These are phyloP conservation scores for Gaultheria prostrata DNA, from an alignment of 148 eudicot genomes.

Conservation along the genomic window DNA sequence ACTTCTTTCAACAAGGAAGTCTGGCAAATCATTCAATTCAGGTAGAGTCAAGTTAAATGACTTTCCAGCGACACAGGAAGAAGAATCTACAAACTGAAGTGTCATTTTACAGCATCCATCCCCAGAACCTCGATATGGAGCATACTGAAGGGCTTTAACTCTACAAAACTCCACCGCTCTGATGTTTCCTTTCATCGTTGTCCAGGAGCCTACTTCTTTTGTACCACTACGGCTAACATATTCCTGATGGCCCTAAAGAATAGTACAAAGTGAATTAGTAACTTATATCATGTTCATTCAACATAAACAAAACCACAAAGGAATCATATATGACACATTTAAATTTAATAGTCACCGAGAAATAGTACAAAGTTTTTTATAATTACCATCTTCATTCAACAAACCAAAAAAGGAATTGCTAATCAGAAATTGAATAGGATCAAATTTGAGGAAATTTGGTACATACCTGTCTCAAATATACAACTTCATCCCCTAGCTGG, in stretches of 20 bases:
- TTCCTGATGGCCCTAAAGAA: slow-evolving; percentile 83
- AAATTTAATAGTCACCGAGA: slow-evolving; percentile 31
- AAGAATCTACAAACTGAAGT: slow-evolving; percentile 58
- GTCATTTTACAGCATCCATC: slow-evolving; percentile 93
- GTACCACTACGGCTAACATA: slow-evolving; percentile 36
- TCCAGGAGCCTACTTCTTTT: slow-evolving; percentile 69
- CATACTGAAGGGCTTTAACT: slow-evolving; percentile 58
- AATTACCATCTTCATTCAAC: not conserved
- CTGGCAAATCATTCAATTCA: slow-evolving; percentile 73
- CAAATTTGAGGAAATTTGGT: not conserved
- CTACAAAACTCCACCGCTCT: slow-evolving; percentile 83
- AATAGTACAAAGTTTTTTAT: not conserved
- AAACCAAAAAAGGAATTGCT: not conserved
- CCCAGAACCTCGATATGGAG: slow-evolving; percentile 76
- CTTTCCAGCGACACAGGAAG: slow-evolving; percentile 57
- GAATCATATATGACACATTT: not conserved
- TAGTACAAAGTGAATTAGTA: not conserved
- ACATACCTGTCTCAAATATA: slow-evolving; percentile 84
- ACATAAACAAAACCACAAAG: not conserved
- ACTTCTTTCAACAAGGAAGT: slow-evolving; percentile 83
- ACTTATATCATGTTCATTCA: not conserved
- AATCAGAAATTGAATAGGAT: not conserved
- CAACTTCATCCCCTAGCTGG: slow-evolving; percentile 87
- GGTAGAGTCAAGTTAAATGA: slow-evolving; percentile 75
- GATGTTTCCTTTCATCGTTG: slow-evolving; percentile 50